Conservation (phyloP, 257 asterid species). For the Solanum bulbocastanum region DNA sequence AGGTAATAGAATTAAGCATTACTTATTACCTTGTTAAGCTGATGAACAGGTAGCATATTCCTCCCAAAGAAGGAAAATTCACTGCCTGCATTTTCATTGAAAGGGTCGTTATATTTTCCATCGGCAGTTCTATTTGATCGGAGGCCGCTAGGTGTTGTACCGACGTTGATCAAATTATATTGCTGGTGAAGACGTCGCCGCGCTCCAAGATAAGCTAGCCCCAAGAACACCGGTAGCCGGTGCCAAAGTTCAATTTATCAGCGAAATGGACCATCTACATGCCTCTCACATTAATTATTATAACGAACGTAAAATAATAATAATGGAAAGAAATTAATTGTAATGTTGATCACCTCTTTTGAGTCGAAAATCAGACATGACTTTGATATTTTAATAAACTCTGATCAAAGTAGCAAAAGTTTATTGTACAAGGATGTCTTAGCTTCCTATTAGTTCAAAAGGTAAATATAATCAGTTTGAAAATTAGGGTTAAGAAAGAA, state of each 20-base stretch:
- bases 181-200: conserved; percentile 41
- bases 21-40: conserved; percentile 23
- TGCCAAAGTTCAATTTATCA: conserved; percentile 22
- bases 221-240: conserved; percentile 35
- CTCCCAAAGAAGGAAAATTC: conserved; percentile 51
- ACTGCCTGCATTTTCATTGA: conserved; percentile 21
- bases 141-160: conserved; percentile 11
- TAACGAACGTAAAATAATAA: too few relatives aligned
- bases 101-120: conserved; percentile 34
- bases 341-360: too few relatives aligned
- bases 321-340: too few relatives aligned
- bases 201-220: conserved; percentile 26
- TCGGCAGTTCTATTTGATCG: conserved; percentile 29
- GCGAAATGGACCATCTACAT: conserved; percentile 36
- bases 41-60: conserved; percentile 39
- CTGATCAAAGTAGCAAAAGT: too few relatives aligned
- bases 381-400: too few relatives aligned
- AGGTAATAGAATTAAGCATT: too few relatives aligned
- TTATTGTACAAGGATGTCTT: too few relatives aligned
- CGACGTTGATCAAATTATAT: conserved; percentile 50
- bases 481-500: too few relatives aligned
- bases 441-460: too few relatives aligned
- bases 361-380: too few relatives aligned
- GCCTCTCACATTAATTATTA: not conserved
- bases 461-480: too few relatives aligned